Conservation (phyloP, 2,329 filamentous ascomycete genomes). For the Apiospora koreana region DNA sequence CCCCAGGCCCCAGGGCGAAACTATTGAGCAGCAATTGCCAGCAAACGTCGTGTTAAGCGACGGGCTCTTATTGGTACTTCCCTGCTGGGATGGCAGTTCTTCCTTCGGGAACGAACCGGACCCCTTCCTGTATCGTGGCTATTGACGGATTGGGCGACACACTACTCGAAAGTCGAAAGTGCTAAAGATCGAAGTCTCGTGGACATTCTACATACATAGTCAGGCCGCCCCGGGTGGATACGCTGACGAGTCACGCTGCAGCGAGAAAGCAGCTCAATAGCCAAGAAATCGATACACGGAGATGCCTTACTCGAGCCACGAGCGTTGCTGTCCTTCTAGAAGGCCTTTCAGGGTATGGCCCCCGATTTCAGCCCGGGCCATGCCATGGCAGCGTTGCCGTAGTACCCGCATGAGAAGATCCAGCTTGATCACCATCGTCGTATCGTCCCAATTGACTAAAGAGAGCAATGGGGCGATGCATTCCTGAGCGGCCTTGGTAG, state of each 20-base stretch:
- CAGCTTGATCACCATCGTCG: not conserved
- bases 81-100: not conserved
- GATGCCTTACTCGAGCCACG: not conserved
- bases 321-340: not conserved
- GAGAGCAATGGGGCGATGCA: not conserved
- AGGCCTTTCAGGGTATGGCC: not conserved
- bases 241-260: not conserved
- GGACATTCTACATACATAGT: slow-evolving; percentile 3
- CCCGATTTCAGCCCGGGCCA: not conserved
- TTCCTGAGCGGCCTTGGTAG: not conserved
- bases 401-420: slow-evolving; percentile 1
- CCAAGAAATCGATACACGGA: not conserved
- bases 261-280: not conserved
- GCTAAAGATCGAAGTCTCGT: slow-evolving; percentile 4
- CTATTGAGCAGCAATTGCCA: not conserved
- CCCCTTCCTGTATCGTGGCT: not conserved
- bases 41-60: not conserved
- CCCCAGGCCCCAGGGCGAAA: not conserved
- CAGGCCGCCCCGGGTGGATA: slow-evolving; percentile 4
- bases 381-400: not conserved
- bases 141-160: slow-evolving; percentile 3
- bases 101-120: not conserved
- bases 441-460: not conserved
- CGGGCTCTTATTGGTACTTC: not conserved
- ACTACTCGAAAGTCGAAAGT: not conserved